Conservation (phyloP, 176 grass and related monocot species). For the Eremochloa ophiuroides region DNA sequence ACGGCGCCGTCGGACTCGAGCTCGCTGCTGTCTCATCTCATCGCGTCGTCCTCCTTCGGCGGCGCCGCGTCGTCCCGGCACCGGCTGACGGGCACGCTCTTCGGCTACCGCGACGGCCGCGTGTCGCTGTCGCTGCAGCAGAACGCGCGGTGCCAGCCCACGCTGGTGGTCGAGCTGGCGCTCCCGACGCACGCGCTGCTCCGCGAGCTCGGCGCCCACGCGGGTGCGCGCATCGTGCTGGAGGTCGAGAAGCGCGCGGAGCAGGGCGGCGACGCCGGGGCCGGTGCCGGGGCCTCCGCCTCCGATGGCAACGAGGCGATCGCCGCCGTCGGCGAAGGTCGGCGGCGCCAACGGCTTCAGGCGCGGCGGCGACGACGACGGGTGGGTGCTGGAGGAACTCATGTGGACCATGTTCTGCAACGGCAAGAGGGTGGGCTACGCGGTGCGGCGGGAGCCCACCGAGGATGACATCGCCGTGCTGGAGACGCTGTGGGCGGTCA, state of each 20-base stretch:
- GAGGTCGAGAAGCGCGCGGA: constrained; percentile 61
- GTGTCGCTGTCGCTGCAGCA: constrained; percentile 64
- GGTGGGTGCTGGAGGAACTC: constrained; percentile 60
- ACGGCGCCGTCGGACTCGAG: background rate
- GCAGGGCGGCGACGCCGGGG: background rate
- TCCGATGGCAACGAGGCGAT: background rate
- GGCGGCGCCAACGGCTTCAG: background rate
- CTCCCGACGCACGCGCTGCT: constrained; percentile 71
- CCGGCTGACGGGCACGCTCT: constrained; percentile 58
- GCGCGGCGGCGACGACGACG: background rate
- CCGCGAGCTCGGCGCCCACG: constrained; percentile 59
- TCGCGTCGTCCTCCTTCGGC: background rate
- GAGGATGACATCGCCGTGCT: constrained; percentile 64
- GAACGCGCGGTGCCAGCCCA: constrained; percentile 59
- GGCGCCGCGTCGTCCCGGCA: background rate
- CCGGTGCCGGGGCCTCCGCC: background rate
- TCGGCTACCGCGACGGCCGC: constrained; percentile 55
- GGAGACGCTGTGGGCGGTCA: constrained; percentile 60
- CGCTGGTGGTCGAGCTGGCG: constrained; percentile 66
- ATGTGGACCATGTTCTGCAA: constrained; percentile 88
- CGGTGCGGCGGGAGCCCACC: constrained; percentile 45
- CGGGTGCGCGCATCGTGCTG: constrained; percentile 64
- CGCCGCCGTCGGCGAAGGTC: background rate
- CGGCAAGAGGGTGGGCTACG: constrained; percentile 59
- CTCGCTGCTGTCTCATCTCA: constrained; percentile 27